Evolutionary conservation across 2,329 filamentous ascomycete genomes (phyloP).

Genomic region (Ophiostoma australiae): DNA sequence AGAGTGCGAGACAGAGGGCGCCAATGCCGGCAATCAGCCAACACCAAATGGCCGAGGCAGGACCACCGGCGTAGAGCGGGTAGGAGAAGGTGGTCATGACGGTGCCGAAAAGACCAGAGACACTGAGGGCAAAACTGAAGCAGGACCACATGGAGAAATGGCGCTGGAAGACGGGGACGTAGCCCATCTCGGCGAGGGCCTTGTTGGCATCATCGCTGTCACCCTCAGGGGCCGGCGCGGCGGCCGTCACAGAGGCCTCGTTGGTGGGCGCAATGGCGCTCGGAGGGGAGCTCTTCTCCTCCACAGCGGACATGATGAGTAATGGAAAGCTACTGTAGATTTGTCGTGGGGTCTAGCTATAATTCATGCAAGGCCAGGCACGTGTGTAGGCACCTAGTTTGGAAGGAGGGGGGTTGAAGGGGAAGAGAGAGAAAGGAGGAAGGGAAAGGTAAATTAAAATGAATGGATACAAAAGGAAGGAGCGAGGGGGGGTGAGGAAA

Average conservation of each 20-base stretch:
- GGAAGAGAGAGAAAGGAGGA: neutral
- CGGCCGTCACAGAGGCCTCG: neutral
- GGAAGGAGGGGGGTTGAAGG: conserved; percentile 12
- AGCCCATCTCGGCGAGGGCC: conserved; percentile 37
- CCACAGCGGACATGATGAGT: conserved; percentile 11
- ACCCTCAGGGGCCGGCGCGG: conserved; percentile 3
- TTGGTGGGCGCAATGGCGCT: conserved; percentile 11
- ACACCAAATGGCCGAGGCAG: conserved; percentile 52
- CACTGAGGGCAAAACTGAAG: conserved; percentile 57
- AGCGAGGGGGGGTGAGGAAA: neutral
- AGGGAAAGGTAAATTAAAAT: neutral
- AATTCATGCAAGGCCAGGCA: neutral
- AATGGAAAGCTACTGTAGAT: neutral
- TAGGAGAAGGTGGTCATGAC: conserved; percentile 53
- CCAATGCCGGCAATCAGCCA: conserved; percentile 54
- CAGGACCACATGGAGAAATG: conserved; percentile 54
- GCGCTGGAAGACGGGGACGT: conserved; percentile 48
- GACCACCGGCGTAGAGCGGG: conserved; percentile 49
- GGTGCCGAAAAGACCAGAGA: conserved; percentile 52
- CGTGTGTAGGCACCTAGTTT: neutral
- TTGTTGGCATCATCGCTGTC: conserved; percentile 32
- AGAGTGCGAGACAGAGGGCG: conserved; percentile 51
- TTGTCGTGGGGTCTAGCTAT: neutral
- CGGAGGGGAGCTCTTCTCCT: conserved; percentile 10
- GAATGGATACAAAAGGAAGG: neutral